Conservation (phyloP, 805 yeast genomes). For the Zygoascus biomembranicola region DNA sequence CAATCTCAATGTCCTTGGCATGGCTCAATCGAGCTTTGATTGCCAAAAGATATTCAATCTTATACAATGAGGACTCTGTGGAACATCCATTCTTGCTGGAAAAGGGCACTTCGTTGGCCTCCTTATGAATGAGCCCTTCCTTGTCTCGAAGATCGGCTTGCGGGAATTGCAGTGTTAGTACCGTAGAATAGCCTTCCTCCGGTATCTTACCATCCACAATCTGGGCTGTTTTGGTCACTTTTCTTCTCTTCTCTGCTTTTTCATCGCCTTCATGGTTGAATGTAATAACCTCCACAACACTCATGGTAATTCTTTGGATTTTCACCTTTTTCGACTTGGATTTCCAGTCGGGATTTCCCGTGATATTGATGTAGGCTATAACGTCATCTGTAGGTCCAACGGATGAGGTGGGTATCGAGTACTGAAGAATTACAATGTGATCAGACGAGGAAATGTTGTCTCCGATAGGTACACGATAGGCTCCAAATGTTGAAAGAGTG, state of each 20-base stretch:
- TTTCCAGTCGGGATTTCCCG: slow-evolving; percentile 31
- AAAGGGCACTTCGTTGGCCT: slow-evolving; percentile 29
- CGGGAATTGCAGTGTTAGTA: slow-evolving; percentile 26
- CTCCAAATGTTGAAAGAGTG: slow-evolving; percentile 32
- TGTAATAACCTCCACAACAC: slow-evolving; percentile 29
- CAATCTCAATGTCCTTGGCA: slow-evolving; percentile 31
- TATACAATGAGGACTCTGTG: slow-evolving; percentile 28
- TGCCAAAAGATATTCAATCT: slow-evolving; percentile 26
- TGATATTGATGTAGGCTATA: slow-evolving; percentile 22
- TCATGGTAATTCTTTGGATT: slow-evolving; percentile 28
- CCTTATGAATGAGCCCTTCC: slow-evolving; percentile 24
- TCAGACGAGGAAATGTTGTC: slow-evolving; percentile 24
- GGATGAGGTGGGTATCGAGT: slow-evolving; percentile 27
- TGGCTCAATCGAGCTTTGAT: slow-evolving; percentile 30
- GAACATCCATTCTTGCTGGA: slow-evolving; percentile 29
- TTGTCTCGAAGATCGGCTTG: slow-evolving; percentile 15
- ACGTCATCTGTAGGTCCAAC: slow-evolving; percentile 34
- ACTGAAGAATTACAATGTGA: slow-evolving; percentile 29
- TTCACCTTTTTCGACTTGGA: slow-evolving; percentile 30
- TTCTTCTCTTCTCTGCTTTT: slow-evolving; percentile 24
- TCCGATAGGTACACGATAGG: slow-evolving; percentile 25
- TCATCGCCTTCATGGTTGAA: slow-evolving; percentile 26
- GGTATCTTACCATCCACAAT: slow-evolving; percentile 24
- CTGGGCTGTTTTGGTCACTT: slow-evolving; percentile 23
- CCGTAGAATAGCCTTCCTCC: slow-evolving; percentile 17